phyloP scores from a whole-genome alignment of 495 filamentous ascomycete genomes.

The Talaromyces nanjingensis region DNA sequence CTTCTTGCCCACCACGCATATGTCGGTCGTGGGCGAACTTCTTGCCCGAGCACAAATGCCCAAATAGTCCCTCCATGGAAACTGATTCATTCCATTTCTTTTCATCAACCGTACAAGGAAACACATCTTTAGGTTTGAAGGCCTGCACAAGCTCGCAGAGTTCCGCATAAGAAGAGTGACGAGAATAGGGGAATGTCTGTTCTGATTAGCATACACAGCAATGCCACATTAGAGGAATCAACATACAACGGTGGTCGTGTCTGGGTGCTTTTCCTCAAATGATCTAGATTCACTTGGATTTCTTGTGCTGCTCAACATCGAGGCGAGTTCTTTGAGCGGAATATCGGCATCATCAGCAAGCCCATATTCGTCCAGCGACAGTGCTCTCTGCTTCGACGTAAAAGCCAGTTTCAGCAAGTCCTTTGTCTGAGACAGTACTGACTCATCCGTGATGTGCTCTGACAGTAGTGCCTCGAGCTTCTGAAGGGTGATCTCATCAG shows the following conservation, averaged over 20 bases:
- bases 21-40: constrained; percentile 59
- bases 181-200: constrained; percentile 73
- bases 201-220: constrained; percentile 7
- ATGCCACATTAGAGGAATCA: neutral
- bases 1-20: constrained; percentile 39
- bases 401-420: constrained; percentile 27
- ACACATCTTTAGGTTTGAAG: constrained; percentile 70
- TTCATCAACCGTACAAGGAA: constrained; percentile 74
- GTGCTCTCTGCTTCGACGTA: constrained; percentile 24
- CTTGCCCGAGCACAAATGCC: constrained; percentile 53
- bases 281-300: constrained; percentile 1
- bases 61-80: constrained; percentile 63
- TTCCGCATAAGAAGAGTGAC: constrained; percentile 83
- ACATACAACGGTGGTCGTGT: constrained; percentile 17
- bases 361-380: constrained; percentile 37
- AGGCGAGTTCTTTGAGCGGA: constrained; percentile 35
- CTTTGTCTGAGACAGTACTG: constrained; percentile 25
- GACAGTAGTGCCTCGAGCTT: constrained; percentile 41
- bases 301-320: neutral
- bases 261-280: neutral
- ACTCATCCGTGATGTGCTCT: constrained; percentile 29
- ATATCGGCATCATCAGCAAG: constrained; percentile 35
- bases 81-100: constrained; percentile 53
- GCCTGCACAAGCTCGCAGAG: constrained; percentile 60
- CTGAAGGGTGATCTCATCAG: constrained; percentile 34